Evolutionary conservation across 768 basidiomycete genomes (phyloP).

Genomic region (Glaciozyma martinii): DNA sequence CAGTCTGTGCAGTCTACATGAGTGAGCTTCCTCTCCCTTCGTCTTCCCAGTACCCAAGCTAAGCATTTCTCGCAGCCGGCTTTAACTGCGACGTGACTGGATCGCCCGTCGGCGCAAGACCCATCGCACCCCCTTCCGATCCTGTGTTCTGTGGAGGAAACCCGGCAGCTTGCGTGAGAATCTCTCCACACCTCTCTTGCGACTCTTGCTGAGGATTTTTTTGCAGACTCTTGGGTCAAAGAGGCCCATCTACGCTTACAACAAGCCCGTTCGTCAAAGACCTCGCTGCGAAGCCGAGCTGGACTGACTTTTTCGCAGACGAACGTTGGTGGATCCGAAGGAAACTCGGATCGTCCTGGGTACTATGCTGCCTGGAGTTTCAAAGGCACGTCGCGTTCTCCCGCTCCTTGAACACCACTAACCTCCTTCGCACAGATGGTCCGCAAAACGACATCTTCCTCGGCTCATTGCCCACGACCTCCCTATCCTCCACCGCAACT

Average conservation of each 20-base stretch:
- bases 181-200: not conserved
- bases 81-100: not conserved
- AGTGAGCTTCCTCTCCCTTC: not conserved
- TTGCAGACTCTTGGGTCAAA: not conserved
- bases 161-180: not conserved
- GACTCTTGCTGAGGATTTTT: not conserved
- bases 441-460: slow-evolving; percentile 12
- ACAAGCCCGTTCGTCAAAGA: not conserved
- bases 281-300: not conserved
- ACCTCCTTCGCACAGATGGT: not conserved
- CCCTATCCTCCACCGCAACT: not conserved
- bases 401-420: no score
- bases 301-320: not conserved
- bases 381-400: not conserved
- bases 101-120: not conserved
- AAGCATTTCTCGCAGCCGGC: not conserved
- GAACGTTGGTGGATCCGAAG: not conserved
- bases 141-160: slow-evolving; percentile 8
- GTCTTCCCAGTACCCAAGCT: not conserved
- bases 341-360: not conserved
- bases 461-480: no score
- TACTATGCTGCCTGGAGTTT: slow-evolving; percentile 2
- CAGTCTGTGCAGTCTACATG: not conserved
- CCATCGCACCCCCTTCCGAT: not conserved
- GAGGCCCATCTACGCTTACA: not conserved